Percentiles rank a stretch among this genome's conserved stretches.
Evolutionary conservation across 148 eudicot species (phyloP).

Genomic region (Amaranthus hypochondriacus): DNA sequence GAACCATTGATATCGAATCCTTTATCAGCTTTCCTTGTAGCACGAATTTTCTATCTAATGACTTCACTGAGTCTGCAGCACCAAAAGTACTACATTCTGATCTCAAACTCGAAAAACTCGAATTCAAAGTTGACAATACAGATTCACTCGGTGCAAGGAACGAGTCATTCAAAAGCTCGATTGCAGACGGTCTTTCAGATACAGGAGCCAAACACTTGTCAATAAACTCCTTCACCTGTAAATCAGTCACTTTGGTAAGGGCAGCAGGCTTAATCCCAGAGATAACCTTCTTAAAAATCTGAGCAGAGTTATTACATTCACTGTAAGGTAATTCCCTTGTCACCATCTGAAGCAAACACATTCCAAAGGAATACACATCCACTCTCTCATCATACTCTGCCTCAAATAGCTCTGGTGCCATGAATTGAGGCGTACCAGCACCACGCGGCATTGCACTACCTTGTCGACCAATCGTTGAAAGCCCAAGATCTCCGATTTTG

Average conservation of each 20-base stretch:
- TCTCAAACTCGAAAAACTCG: not conserved
- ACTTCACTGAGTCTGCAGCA: not conserved
- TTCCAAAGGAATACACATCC: conserved; percentile 33
- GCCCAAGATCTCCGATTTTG: conserved; percentile 33
- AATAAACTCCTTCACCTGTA: conserved; percentile 7
- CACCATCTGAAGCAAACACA: conserved; percentile 36
- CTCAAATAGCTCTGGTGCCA: conserved; percentile 34
- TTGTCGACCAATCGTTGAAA: conserved; percentile 26
- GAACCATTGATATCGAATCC: conserved; percentile 9
- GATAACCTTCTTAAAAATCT: conserved; percentile 24
- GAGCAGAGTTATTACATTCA: conserved; percentile 29
- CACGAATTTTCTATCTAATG: not conserved
- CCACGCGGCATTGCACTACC: conserved; percentile 18
- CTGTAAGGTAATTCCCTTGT: conserved; percentile 27
- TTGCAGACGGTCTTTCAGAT: conserved; percentile 12
- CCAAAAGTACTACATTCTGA: not conserved
- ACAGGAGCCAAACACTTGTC: conserved; percentile 17
- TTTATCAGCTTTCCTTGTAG: not conserved
- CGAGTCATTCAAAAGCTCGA: conserved; percentile 6
- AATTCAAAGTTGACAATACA: not conserved
- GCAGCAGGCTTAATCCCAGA: conserved; percentile 10
- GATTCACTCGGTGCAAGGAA: conserved; percentile 7
- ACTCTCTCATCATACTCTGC: conserved; percentile 27
- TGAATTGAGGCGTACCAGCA: conserved; percentile 27
- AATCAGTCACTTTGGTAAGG: conserved; percentile 8